A percentile compares a stretch with the other conserved stretches of the same genome.
These are phyloP conservation scores for Toxoplasma gondii DNA, from an alignment of 169 alveolate genomes.

Conservation along the genomic window DNA sequence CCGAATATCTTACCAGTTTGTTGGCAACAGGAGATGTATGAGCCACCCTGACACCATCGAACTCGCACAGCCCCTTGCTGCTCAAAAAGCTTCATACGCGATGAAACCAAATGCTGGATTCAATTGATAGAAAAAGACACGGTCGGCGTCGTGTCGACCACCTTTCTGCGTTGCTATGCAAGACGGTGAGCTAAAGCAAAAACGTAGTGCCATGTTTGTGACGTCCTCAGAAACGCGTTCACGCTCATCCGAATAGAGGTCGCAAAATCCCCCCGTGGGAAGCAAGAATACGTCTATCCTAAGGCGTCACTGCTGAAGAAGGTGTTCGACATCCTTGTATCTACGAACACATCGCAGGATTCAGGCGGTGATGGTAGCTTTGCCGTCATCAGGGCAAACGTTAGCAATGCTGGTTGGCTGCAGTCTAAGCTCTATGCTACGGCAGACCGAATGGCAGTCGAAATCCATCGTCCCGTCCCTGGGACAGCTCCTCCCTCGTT, in stretches of 20 bases:
- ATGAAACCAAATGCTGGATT: too few relatives aligned
- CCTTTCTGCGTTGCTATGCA: too few relatives aligned
- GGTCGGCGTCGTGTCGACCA: too few relatives aligned
- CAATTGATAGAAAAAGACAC: too few relatives aligned
- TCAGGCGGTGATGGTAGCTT: not conserved
- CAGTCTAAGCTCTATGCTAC: not conserved
- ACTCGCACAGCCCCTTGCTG: not conserved
- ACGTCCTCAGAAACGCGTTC: not conserved
- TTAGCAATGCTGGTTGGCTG: not conserved
- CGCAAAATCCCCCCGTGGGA: not conserved
- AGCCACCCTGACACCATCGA: not conserved
- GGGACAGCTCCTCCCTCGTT: not conserved
- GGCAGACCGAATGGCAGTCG: not conserved
- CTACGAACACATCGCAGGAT: too few relatives aligned
- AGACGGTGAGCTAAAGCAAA: too few relatives aligned
- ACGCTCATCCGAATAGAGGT: conserved; percentile 3
- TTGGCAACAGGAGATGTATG: not conserved
- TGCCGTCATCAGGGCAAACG: not conserved
- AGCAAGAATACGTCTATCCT: not conserved
- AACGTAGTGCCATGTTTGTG: not conserved
- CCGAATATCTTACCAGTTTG: too few relatives aligned
- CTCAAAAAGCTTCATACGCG: too few relatives aligned
- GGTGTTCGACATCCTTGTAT: not conserved
- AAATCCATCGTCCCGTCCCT: not conserved
- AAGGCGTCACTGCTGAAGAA: conserved; percentile 7